These are phyloP conservation scores for Lanmaoa pseudosensibilis DNA, from an alignment of 768 basidiomycete species.

Conservation along the genomic window DNA sequence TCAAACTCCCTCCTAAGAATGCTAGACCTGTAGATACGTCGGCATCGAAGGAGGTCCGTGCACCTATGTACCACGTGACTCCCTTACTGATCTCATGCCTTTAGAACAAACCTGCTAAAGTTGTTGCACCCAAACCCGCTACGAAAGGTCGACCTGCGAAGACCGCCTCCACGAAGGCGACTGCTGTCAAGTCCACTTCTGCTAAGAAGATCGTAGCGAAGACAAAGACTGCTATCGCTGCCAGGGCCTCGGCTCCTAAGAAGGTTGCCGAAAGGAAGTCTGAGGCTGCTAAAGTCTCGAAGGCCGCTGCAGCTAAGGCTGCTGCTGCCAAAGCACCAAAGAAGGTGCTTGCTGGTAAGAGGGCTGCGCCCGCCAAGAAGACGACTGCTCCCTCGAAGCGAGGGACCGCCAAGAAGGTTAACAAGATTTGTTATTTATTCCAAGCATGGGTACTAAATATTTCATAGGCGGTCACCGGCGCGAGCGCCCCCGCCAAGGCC, in stretches of 20 bases:
- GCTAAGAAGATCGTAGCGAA: constrained; percentile 36
- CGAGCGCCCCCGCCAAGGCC: constrained; percentile 38
- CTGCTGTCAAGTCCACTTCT: constrained; percentile 23
- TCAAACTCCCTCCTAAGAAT: constrained; percentile 70
- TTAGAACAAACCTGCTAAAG: constrained; percentile 36
- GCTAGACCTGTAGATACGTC: constrained; percentile 45
- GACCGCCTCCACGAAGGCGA: constrained; percentile 28
- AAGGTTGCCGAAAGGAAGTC: constrained; percentile 39
- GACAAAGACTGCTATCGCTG: constrained; percentile 32
- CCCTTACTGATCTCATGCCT: constrained; percentile 11
- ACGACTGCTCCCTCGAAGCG: constrained; percentile 43
- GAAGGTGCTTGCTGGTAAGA: constrained; percentile 36
- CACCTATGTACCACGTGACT: constrained; percentile 24
- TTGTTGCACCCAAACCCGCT: constrained; percentile 22
- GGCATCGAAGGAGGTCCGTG: constrained; percentile 60
- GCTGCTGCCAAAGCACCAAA: constrained; percentile 26
- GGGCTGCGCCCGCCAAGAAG: constrained; percentile 41
- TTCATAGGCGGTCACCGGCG: constrained; percentile 52
- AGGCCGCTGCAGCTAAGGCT: constrained; percentile 17
- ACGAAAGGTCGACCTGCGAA: constrained; percentile 29
- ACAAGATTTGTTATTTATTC: neutral
- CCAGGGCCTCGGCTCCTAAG: constrained; percentile 40
- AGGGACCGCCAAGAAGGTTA: constrained; percentile 64
- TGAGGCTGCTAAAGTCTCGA: constrained; percentile 37
- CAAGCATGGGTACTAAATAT: neutral